phyloP scores from a whole-genome alignment of 2,329 filamentous ascomycete genomes.

The Grosmannia clavigera region DNA sequence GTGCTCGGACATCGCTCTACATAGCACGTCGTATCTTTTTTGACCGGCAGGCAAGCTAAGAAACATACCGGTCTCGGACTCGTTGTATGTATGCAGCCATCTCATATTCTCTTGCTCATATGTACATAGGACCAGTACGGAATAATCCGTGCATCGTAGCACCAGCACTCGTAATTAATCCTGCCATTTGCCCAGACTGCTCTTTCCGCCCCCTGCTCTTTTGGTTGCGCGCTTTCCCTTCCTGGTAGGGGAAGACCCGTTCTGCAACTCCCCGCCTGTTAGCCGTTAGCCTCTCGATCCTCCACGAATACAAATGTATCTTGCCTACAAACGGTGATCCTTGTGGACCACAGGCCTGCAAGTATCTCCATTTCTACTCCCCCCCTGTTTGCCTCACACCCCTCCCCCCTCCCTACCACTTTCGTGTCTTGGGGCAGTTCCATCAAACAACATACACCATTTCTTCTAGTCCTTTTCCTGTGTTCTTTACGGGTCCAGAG shows the following conservation, averaged over 20 bases:
- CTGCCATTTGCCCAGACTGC: background rate
- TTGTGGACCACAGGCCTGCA: background rate
- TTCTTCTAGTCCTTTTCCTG: background rate
- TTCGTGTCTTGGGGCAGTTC: background rate
- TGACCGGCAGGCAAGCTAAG: too few relatives aligned
- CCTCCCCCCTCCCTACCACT: background rate
- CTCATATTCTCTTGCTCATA: too few relatives aligned
- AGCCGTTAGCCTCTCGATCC: background rate
- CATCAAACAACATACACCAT: background rate
- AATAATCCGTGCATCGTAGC: too few relatives aligned
- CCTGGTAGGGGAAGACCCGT: background rate
- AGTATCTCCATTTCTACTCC: background rate
- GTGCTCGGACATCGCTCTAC: background rate
- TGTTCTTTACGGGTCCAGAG: background rate
- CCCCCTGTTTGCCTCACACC: constrained; percentile 1
- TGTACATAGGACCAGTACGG: too few relatives aligned
- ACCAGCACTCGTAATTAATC: too few relatives aligned
- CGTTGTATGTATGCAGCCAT: too few relatives aligned
- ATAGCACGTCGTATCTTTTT: background rate
- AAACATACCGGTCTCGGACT: background rate
- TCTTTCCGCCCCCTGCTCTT: background rate
- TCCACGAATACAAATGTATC: background rate
- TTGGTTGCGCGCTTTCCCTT: background rate
- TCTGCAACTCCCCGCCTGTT: background rate
- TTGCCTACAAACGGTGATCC: background rate